A percentile compares a stretch with the other conserved stretches of the same genome.
phyloP scores from a whole-genome alignment of 805 yeast genomes.

The Brettanomyces sp. region DNA sequence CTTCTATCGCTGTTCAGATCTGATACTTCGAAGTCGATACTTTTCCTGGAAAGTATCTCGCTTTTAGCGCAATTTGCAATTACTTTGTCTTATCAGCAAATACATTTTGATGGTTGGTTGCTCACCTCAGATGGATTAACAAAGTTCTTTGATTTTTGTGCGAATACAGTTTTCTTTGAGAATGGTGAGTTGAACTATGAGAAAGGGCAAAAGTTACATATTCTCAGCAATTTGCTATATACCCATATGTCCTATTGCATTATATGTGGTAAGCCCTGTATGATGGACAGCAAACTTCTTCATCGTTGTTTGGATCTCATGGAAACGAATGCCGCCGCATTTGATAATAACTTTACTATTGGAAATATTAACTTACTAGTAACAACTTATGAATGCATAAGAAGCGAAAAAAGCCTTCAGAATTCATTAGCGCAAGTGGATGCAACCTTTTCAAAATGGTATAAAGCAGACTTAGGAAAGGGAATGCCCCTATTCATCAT shows the following conservation, averaged over 20 bases:
- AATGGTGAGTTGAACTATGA: slow-evolving; percentile 15
- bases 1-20: slow-evolving; percentile 39
- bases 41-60: slow-evolving; percentile 55
- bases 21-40: slow-evolving; percentile 30
- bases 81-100: slow-evolving; percentile 41
- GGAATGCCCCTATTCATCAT: slow-evolving; percentile 8
- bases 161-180: slow-evolving; percentile 17
- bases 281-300: slow-evolving; percentile 49
- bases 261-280: slow-evolving; percentile 57
- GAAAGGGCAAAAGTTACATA: slow-evolving; percentile 37
- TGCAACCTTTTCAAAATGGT: neutral
- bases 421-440: neutral
- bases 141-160: slow-evolving; percentile 47
- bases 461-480: slow-evolving; percentile 8
- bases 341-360: too few relatives aligned
- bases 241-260: slow-evolving; percentile 56
- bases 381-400: slow-evolving; percentile 15
- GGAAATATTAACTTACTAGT: slow-evolving; percentile 9
- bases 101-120: slow-evolving; percentile 61
- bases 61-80: slow-evolving; percentile 50
- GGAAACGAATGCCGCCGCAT: slow-evolving; percentile 23
- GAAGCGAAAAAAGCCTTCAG: slow-evolving; percentile 6
- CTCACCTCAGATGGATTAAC: slow-evolving; percentile 54
- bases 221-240: slow-evolving; percentile 62
- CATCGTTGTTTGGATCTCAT: slow-evolving; percentile 51